phyloP scores from a whole-genome alignment of 1,284 basidiomycete genomes.

The Rhodotorula sp. region DNA sequence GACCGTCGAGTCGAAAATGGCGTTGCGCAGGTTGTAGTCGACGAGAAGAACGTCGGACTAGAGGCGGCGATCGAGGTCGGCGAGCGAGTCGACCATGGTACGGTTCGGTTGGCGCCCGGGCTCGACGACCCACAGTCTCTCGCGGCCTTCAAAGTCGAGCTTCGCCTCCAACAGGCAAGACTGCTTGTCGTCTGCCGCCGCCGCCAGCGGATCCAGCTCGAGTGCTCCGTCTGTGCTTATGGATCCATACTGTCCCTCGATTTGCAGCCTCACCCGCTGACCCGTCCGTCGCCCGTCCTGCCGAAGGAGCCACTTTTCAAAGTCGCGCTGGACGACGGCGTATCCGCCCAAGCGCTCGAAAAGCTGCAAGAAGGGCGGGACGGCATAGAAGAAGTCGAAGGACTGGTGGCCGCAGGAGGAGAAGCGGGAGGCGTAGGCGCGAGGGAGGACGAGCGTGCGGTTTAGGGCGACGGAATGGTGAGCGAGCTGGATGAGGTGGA shows the following conservation, averaged over 20 bases:
- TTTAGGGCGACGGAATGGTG: slow-evolving; percentile 44
- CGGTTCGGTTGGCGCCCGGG: background rate
- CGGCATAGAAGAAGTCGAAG: slow-evolving; percentile 44
- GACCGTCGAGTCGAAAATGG: background rate
- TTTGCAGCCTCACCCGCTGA: slow-evolving; percentile 32
- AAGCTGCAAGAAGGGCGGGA: slow-evolving; percentile 7
- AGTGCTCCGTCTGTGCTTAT: background rate
- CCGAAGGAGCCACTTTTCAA: slow-evolving; percentile 39
- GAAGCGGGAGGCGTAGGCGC: slow-evolving; percentile 41
- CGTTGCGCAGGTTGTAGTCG: slow-evolving; percentile 14
- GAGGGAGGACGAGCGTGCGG: slow-evolving; percentile 46
- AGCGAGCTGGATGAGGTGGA: slow-evolving; percentile 45
- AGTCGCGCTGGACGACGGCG: slow-evolving; percentile 33
- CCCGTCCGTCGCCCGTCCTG: background rate
- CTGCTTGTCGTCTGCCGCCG: no score
- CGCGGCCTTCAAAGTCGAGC: background rate
- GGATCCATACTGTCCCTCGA: slow-evolving; percentile 8
- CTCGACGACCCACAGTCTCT: slow-evolving; percentile 1
- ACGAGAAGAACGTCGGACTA: slow-evolving; percentile 15
- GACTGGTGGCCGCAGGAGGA: slow-evolving; percentile 39
- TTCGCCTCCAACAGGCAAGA: slow-evolving; percentile 7
- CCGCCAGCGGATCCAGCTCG: background rate
- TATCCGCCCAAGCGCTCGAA: slow-evolving; percentile 26
- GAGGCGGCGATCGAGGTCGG: background rate
- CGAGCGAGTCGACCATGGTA: background rate